Evolutionary conservation across 805 yeast species (phyloP).

Genomic region (Komagataella mondaviorum): DNA sequence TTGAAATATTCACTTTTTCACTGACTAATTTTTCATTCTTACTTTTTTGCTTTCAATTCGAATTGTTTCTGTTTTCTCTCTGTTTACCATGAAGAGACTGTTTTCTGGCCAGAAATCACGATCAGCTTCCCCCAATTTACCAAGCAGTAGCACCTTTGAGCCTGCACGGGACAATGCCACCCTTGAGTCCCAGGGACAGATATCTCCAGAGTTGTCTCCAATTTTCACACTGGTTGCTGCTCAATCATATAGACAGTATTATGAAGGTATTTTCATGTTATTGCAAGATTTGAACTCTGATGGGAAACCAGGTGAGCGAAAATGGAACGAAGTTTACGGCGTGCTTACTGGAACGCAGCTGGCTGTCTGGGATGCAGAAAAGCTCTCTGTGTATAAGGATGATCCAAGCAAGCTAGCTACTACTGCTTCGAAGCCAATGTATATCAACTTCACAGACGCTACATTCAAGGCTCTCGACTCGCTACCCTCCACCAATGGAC

Average conservation of each 20-base stretch:
- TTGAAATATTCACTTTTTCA: not conserved
- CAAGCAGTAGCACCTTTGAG: constrained; percentile 16
- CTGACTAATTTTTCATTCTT: not conserved
- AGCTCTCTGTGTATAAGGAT: constrained; percentile 28
- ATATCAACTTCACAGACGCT: constrained; percentile 86
- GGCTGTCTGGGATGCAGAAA: constrained; percentile 82
- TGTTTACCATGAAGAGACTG: constrained; percentile 2
- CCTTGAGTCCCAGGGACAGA: constrained; percentile 1
- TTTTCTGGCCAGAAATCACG: constrained; percentile 2
- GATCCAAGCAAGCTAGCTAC: constrained; percentile 40
- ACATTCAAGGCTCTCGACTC: constrained; percentile 58
- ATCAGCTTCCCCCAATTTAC: constrained; percentile 9
- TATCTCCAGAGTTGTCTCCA: constrained; percentile 42
- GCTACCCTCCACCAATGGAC: constrained; percentile 52
- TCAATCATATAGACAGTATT: constrained; percentile 61
- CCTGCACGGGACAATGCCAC: constrained; percentile 5
- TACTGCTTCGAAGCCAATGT: constrained; percentile 65
- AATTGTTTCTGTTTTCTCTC: constrained; percentile 4
- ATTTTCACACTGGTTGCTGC: constrained; percentile 64
- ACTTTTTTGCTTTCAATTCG: constrained; percentile 1
- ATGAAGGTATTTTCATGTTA: constrained; percentile 65
- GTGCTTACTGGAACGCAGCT: constrained; percentile 82
- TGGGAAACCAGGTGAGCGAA: constrained; percentile 73
- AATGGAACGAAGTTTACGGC: constrained; percentile 91
- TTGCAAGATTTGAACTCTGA: constrained; percentile 67